Base-by-base conservation (phyloP, 495 filamentous ascomycete genomes). In the Gamarada debralockiae region DNA sequence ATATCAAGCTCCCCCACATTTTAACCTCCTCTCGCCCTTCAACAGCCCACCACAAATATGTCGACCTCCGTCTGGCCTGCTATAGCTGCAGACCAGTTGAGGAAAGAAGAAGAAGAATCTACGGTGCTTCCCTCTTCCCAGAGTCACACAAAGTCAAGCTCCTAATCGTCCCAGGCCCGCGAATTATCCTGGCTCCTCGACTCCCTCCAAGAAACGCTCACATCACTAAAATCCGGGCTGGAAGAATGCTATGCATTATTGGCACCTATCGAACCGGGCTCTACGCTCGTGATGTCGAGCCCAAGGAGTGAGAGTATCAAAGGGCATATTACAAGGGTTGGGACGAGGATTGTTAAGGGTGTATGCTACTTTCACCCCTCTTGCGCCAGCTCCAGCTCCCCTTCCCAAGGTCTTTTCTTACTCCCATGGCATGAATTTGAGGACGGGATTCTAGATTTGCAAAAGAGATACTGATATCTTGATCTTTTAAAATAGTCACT, bases 121-220 rank as follows among this genome's bases (percentile, higher is more conserved):
- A 73, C 84, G 73, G 84, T 92, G 69, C 34, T 64, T 69, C 48
- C 58, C 61, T 52, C 47, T 40, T 27, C 37, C 9, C 7, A 22
- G n/a, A 1, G n/a, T 27, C 18, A 9, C 37, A 15, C 36, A 13
- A 39, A 14, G 2, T 24, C 15, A 3, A 41, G 29, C 43, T 50
- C 33, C 25, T 52, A 29, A 50, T 20, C 37, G 18, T 17, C 53
- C 56, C 65, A 90, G 86, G 76, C 78, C 23, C 79, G 80, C 42
- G 93, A 98, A 71, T 76, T 97, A 23, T 72, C 84, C 67, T 97
- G 93, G 95, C 86, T 97, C 6, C 76, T 97, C 47, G 69, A 77
- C 34, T 81, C 86, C 22, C 78, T 97, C 15, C 84, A 87, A 69
- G 80, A 88, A 42, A 90, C 86, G 15, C 78, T 97, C 29, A 71